These are phyloP conservation scores for Maudiozyma humilis DNA, from an alignment of 1,139 yeast species.

Conservation along the genomic window DNA sequence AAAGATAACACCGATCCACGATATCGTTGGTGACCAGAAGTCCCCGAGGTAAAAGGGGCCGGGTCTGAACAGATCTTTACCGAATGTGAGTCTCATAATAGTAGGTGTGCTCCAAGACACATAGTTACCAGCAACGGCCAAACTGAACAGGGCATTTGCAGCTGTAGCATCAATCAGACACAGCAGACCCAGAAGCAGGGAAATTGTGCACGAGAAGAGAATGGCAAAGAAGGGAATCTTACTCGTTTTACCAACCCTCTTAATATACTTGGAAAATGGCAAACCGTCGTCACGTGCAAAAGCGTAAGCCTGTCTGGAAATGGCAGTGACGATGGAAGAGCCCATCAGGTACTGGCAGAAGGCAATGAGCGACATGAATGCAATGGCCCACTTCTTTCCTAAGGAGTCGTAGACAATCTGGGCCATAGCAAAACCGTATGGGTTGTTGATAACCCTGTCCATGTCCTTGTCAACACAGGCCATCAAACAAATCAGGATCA, in stretches of 20 bases:
- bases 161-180: constrained; percentile 55
- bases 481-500: constrained; percentile 45
- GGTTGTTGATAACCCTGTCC: constrained; percentile 36
- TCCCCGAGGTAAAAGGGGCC: constrained; percentile 59
- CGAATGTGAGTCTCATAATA: constrained; percentile 40
- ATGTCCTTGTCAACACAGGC: constrained; percentile 52
- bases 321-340: constrained; percentile 43
- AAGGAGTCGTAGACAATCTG: constrained; percentile 57
- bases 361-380: constrained; percentile 53
- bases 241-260: constrained; percentile 40
- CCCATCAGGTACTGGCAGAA: constrained; percentile 64
- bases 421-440: constrained; percentile 52
- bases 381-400: constrained; percentile 64
- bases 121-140: constrained; percentile 54
- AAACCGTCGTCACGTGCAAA: constrained; percentile 47
- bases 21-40: constrained; percentile 37
- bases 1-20: constrained; percentile 33
- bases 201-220: constrained; percentile 42
- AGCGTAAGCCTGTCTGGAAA: constrained; percentile 47
- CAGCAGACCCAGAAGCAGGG: constrained; percentile 47
- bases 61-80: constrained; percentile 45
- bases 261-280: constrained; percentile 41
- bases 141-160: constrained; percentile 50
- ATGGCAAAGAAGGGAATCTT: constrained; percentile 57
- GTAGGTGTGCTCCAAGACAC: constrained; percentile 55